Evolutionary conservation across 768 basidiomycete species (phyloP).

Genomic region (Trametes maxima): DNA sequence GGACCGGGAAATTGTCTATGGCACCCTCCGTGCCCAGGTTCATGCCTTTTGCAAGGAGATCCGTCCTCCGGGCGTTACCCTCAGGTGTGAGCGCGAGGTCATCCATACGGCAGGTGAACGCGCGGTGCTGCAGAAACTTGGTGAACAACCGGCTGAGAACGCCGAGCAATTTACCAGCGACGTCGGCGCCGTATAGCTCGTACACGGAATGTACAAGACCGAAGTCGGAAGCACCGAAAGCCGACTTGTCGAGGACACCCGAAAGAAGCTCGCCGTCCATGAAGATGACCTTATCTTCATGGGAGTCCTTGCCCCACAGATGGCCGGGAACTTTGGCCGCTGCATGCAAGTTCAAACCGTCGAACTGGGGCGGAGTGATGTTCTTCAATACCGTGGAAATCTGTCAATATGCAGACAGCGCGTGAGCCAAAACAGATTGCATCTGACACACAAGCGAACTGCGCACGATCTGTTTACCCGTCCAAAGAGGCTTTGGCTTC

Average conservation of each 20-base stretch:
- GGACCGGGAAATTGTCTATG: conserved; percentile 86
- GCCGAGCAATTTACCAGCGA: conserved; percentile 89
- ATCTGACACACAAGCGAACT: background rate
- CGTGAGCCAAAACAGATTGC: background rate
- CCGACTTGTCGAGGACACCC: conserved; percentile 95
- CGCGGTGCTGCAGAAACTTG: conserved; percentile 94
- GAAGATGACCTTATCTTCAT: conserved; percentile 86
- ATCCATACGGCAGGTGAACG: conserved; percentile 99
- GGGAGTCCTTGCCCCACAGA: conserved; percentile 79
- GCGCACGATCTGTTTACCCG: conserved; percentile 94
- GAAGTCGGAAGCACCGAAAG: conserved; percentile 94
- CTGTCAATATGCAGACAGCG: conserved; percentile 42
- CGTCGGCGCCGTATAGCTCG: conserved; percentile 89
- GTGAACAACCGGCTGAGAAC: conserved; percentile 94
- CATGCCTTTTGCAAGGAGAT: conserved; percentile 66
- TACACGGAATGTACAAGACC: conserved; percentile 97
- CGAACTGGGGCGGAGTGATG: conserved; percentile 76
- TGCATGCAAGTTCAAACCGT: conserved; percentile 82
- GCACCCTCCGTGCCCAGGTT: conserved; percentile 85
- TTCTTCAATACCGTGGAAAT: conserved; percentile 94
- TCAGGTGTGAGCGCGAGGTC: conserved; percentile 87
- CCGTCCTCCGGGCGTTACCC: conserved; percentile 70
- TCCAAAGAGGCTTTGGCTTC: conserved; percentile 92
- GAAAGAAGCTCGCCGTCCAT: conserved; percentile 92
- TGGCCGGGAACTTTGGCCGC: conserved; percentile 88